Evolutionary conservation across 768 basidiomycete species (phyloP), one percentile per base, ranked within the genome.

Genomic region (Trametes cingulata): DNA sequence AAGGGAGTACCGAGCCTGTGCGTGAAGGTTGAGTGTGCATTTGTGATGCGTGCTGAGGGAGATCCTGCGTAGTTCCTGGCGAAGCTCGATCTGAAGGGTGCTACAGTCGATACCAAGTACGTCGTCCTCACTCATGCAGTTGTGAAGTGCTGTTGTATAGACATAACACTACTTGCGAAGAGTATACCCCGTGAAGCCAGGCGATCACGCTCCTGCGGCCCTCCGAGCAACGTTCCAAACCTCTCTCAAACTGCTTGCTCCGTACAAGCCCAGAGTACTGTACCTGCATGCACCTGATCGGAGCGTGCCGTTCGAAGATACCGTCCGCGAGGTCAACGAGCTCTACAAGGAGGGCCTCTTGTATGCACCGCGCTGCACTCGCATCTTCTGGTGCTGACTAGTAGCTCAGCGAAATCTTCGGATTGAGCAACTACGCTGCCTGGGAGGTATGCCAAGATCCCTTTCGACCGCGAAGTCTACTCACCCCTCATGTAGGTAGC

Each of bases 231-330:
- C 76, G n/a, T 77, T 87, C 49, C 57, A 76, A 17, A 70, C 62
- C 5, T 87, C 85, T 0, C 71, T 85, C 41, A 69, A 77, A 37
- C 71, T 70, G 12, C 72, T 86, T 17, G 74, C 77, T 35, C 73
- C 76, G 6, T 69, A 79, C 70, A 85, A 76, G 56, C 76, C 74
- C 19, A 75, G 80, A 5, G 78, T 80, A 17, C 77, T 83, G 71
- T 87, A 86, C 61, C 73, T 87, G 29, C 86, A 87, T 59, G 81
- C 77, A 12, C 86, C 86, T 0, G 85, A 88, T 66, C 76, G 82
- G 24, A 78, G 74, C 14, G 80, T 83, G 3, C 80, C 84, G 0
- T 86, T 82, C 55, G 81, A 83, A 64, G 76, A 82, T 7, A 87
- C 85, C 0, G 62, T 83, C 24, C 78, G 78, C 27, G 82, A 78